Base-by-base conservation (phyloP, 441 rosid genomes). In the Erodium chrysanthum region DNA sequence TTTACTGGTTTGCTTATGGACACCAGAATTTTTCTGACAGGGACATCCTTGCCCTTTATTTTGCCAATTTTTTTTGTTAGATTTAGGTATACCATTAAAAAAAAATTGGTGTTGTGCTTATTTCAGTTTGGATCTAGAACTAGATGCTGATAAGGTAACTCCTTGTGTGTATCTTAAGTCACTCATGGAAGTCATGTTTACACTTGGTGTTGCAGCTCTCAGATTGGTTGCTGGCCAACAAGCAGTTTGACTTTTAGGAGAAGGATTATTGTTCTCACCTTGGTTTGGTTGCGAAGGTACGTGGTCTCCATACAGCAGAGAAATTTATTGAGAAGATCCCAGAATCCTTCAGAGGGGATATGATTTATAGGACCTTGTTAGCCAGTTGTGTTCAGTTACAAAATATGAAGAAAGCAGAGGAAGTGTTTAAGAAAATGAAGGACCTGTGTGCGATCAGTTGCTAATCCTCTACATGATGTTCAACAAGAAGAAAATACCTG, bases 381-480 rank as follows among this genome's bases (percentile, higher is more conserved):
- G 67, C 37, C 4, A 66, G 62, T 33, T 67, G 56, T 40, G 77
- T 77, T 29, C 6, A 0, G 20, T 42, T 63, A 52, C 22, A 18
- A 4, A 63, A 65, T 46, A n/a, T 35, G 66, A 73, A 20, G 9
- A 75, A 73, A 59, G 72, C 78, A 58, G 77, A 80, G 71, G 75
- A 71, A 18, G 58, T 71, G 7, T 77, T 80, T 68, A 65, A 70
- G 63, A 75, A 75, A 66, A 80, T 80, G 77, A 70, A 56, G 72
- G 71, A 72, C 58, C 29, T 21, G 71, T 69, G 56, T 77, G 70
- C 68, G 75, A 80, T 46, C 79, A 68, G 77, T 65, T 77, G 72
- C 70, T 80, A 40, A 58, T 80, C 40, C 79, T 80, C 59, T 77
- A 80, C 75, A 77, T 70, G 68, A 75, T 54, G 66, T n/a, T 65